Evolutionary conservation across 345 rosid species (phyloP).

Genomic region (Camelina hispida): DNA sequence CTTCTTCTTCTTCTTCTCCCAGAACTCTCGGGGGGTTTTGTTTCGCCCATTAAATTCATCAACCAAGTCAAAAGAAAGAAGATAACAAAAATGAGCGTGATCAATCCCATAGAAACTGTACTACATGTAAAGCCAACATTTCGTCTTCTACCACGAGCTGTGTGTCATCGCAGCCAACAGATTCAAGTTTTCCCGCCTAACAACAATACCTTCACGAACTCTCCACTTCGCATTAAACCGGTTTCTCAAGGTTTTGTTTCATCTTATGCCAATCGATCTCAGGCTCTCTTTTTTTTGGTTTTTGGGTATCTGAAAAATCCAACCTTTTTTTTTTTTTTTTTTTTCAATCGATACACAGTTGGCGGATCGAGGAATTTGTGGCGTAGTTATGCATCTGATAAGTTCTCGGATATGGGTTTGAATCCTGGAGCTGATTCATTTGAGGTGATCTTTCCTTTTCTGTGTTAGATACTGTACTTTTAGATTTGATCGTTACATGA

Average conservation of each 20-base stretch:
- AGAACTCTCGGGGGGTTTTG: neutral
- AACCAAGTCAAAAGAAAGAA: too few relatives aligned
- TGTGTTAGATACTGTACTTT: neutral
- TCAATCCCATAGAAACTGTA: slow-evolving; percentile 20
- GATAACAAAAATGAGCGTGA: slow-evolving; percentile 7
- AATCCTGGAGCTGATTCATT: slow-evolving; percentile 43
- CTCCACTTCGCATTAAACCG: slow-evolving; percentile 35
- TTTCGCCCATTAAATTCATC: too few relatives aligned
- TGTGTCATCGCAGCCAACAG: slow-evolving; percentile 21
- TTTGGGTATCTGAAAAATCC: slow-evolving; percentile 8
- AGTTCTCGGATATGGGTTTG: slow-evolving; percentile 49
- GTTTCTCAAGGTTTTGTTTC: slow-evolving; percentile 50
- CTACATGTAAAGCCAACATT: slow-evolving; percentile 29
- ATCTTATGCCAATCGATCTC: neutral
- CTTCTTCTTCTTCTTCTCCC: neutral
- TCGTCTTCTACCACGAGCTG: slow-evolving; percentile 15
- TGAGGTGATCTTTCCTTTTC: slow-evolving; percentile 43
- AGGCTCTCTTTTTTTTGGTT: neutral
- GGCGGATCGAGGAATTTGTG: neutral
- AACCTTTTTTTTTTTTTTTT: neutral
- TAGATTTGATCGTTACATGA: neutral
- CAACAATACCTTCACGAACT: slow-evolving; percentile 15
- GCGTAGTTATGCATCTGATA: slow-evolving; percentile 36
- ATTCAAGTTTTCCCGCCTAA: slow-evolving; percentile 31
- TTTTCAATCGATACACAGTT: neutral